Evolutionary conservation across 2,329 filamentous ascomycete species (phyloP), one percentile per base, ranked within the genome.

Genomic region (Scedosporium boydii): DNA sequence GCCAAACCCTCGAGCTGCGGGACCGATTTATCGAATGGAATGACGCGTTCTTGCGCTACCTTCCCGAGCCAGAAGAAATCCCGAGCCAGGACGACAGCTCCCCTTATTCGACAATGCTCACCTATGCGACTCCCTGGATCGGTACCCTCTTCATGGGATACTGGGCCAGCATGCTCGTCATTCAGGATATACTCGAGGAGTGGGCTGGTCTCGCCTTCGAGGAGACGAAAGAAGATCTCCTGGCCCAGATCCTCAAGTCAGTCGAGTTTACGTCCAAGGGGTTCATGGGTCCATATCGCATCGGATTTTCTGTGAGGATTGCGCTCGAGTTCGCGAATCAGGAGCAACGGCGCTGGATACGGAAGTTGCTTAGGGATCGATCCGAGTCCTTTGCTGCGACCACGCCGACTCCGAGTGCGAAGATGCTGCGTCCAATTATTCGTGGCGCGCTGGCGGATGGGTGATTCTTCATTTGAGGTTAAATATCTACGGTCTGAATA

Each of bases 121-220:
- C 66, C 23, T 74, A 73, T 61, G 61, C 66, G 27, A 68, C 69
- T 29, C 64, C 67, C 2, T 76, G 74, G 72, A 67, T 70, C 10
- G 75, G 74, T 2, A 67, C 72, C 34, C 65, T 77, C 60, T 69
- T 71, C 53, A 67, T 76, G 64, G 70, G 68, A 21, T 76, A 74
- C 64, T 75, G 75, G 73, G 73, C 75, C 6, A 73, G 71, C 44
- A 67, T 75, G 67, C 67, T 77, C n/a, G 72, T 78, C 59, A 65
- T 78, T 41, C 72, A 78, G 61, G 74, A 75, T 63, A 69, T 68
- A 6, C 57, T 78, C 6, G 41, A 12, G 6, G 38, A 1, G 38
- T 59, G 58, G 34, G 16, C 21, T 4, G 38, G 21, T 4, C 10
- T 26, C 14, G 34, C 44, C 4, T 59, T 59, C 34, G 9, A 21